phyloP scores from a whole-genome alignment of 305 asterid species.

The Rubia peregrina region DNA sequence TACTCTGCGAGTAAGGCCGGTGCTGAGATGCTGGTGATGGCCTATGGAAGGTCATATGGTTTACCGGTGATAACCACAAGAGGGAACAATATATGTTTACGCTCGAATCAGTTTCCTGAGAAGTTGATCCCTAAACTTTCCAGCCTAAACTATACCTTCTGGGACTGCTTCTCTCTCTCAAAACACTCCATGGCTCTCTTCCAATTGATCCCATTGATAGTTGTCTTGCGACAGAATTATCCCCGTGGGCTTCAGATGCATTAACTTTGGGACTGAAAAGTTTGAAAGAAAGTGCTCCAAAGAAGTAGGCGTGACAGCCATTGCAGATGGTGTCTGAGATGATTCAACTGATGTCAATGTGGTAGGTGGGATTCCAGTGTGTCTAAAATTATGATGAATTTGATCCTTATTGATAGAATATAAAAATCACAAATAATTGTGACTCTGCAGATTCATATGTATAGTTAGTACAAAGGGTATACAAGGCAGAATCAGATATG shows the following conservation, averaged over 20 bases:
- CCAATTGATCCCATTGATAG: conserved; percentile 23
- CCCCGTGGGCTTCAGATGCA: conserved; percentile 32
- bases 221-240: conserved; percentile 26
- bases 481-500: too few relatives aligned
- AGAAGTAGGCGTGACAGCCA: conserved; percentile 39
- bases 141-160: conserved; percentile 23
- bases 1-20: conserved; percentile 94
- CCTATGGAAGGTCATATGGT: conserved; percentile 82
- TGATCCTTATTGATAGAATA: too few relatives aligned
- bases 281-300: conserved; percentile 41
- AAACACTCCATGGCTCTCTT: conserved; percentile 23
- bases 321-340: conserved; percentile 35
- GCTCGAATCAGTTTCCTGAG: conserved; percentile 23
- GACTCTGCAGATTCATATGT: too few relatives aligned
- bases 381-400: conserved; percentile 74
- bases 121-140: conserved; percentile 5
- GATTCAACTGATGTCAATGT: conserved; percentile 36
- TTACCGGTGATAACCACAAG: conserved; percentile 38
- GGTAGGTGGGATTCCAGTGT: conserved; percentile 30
- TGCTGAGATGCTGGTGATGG: conserved; percentile 96
- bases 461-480: too few relatives aligned
- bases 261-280: conserved; percentile 16
- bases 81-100: conserved; percentile 24
- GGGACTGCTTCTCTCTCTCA: conserved; percentile 28
- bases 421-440: too few relatives aligned